Percentiles rank a stretch among this genome's conserved stretches.
Evolutionary conservation across 2,329 filamentous ascomycete genomes (phyloP).

Genomic region (Pseudocercospora vitis): DNA sequence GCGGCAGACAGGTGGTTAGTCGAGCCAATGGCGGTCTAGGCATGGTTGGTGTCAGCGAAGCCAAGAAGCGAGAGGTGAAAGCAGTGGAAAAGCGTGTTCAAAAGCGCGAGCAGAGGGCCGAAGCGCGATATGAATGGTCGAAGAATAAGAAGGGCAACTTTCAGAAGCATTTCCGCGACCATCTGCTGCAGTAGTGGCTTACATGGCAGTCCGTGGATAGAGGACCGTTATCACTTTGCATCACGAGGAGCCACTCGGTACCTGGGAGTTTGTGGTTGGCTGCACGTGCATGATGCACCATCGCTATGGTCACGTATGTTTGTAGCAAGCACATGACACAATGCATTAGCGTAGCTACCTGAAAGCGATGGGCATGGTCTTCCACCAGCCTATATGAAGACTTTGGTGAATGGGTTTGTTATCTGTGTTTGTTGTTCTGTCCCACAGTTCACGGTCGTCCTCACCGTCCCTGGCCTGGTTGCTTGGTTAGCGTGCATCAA

Average conservation of each 20-base stretch:
- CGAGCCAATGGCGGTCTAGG: constrained; percentile 72
- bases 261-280: neutral
- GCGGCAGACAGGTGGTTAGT: constrained; percentile 51
- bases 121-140: constrained; percentile 62
- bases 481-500: too few species aligned
- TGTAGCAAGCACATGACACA: neutral
- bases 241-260: constrained; percentile 4
- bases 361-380: neutral
- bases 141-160: constrained; percentile 73
- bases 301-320: neutral
- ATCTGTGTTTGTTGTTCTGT: neutral
- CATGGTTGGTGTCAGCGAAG: constrained; percentile 74
- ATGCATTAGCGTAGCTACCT: constrained; percentile 6
- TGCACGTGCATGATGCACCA: constrained; percentile 1
- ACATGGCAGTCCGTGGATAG: constrained; percentile 1
- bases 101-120: constrained; percentile 58
- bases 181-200: constrained; percentile 39
- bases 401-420: neutral
- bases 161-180: constrained; percentile 72
- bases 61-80: constrained; percentile 68
- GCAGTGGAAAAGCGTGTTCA: constrained; percentile 68
- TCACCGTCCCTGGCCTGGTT: too few species aligned
- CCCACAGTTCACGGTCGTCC: too few species aligned
- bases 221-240: neutral
- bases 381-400: neutral